Evolutionary conservation across 2,329 filamentous ascomycete genomes (phyloP).

Genomic region (Penicillium crustosum): DNA sequence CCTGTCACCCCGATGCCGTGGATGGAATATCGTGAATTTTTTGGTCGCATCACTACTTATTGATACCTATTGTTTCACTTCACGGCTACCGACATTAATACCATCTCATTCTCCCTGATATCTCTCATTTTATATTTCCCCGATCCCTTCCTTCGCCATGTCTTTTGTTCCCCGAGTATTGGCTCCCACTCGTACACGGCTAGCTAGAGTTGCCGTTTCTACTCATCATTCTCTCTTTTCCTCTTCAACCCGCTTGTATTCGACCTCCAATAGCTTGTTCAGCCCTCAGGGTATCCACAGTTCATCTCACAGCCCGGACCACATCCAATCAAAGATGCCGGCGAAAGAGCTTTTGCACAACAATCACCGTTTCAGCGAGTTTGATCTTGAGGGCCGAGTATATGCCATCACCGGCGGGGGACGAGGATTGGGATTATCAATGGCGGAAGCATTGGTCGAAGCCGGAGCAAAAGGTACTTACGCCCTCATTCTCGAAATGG

Average conservation of each 20-base stretch:
- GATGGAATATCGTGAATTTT: background rate
- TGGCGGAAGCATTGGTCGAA: slow-evolving; percentile 50
- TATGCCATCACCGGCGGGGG: slow-evolving; percentile 47
- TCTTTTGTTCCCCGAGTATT: slow-evolving; percentile 15
- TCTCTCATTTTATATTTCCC: background rate
- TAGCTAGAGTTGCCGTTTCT: slow-evolving; percentile 9
- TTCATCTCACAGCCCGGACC: slow-evolving; percentile 21
- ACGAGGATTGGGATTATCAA: slow-evolving; percentile 45
- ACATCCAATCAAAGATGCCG: slow-evolving; percentile 36
- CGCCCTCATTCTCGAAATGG: background rate
- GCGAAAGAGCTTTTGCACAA: slow-evolving; percentile 23
- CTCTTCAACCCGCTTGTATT: slow-evolving; percentile 21
- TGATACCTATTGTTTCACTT: background rate
- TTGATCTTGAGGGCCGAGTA: slow-evolving; percentile 44
- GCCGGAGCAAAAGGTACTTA: slow-evolving; percentile 47
- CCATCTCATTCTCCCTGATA: background rate
- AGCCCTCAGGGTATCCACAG: slow-evolving; percentile 17
- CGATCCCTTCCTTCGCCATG: slow-evolving; percentile 5
- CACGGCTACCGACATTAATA: background rate
- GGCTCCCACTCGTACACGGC: slow-evolving; percentile 12
- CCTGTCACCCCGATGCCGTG: slow-evolving; percentile 7
- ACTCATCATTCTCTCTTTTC: slow-evolving; percentile 7
- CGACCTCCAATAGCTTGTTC: slow-evolving; percentile 19
- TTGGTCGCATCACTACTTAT: background rate
- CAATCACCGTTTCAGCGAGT: slow-evolving; percentile 42